Conservation (phyloP, 352 stramenopile genomes). For the Pythium rishiriense region DNA sequence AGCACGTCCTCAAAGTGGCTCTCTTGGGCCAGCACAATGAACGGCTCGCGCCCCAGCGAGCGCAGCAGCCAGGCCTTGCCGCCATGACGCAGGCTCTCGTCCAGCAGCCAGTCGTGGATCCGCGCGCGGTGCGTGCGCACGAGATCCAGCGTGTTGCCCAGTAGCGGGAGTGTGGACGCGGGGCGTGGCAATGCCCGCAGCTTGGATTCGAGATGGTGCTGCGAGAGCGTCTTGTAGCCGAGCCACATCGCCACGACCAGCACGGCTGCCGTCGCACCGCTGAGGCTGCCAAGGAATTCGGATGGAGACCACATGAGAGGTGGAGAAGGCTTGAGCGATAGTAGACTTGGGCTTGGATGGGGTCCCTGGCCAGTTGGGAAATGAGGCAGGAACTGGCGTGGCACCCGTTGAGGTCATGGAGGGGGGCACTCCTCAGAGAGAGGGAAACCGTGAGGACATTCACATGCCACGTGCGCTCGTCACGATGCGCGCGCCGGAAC, state of each 20-base stretch:
- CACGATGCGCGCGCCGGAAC: neutral
- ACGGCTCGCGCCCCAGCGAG: slow-evolving; percentile 36
- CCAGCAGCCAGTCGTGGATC: slow-evolving; percentile 62
- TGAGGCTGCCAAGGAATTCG: slow-evolving; percentile 2
- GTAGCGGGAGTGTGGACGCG: slow-evolving; percentile 40
- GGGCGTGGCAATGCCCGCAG: slow-evolving; percentile 34
- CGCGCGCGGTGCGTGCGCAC: slow-evolving; percentile 39
- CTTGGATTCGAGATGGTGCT: neutral
- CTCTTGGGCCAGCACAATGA: slow-evolving; percentile 42
- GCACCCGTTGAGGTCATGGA: no score
- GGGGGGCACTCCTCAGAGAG: neutral
- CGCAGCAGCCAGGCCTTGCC: slow-evolving; percentile 48
- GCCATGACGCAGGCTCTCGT: slow-evolving; percentile 43
- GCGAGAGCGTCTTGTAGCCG: slow-evolving; percentile 16
- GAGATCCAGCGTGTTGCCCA: slow-evolving; percentile 64
- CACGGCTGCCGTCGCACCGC: neutral
- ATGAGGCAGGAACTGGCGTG: no score
- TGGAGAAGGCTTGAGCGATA: neutral
- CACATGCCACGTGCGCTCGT: neutral
- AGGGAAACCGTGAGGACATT: neutral
- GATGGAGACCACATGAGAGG: slow-evolving; percentile 11
- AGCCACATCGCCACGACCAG: slow-evolving; percentile 7
- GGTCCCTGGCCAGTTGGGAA: neutral
- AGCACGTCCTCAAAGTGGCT: slow-evolving; percentile 57
- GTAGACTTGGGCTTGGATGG: neutral